A percentile compares a stretch with the other conserved stretches of the same genome.
Evolutionary conservation across 2,329 filamentous ascomycete genomes (phyloP).

Genomic region (Fulvia fulva): DNA sequence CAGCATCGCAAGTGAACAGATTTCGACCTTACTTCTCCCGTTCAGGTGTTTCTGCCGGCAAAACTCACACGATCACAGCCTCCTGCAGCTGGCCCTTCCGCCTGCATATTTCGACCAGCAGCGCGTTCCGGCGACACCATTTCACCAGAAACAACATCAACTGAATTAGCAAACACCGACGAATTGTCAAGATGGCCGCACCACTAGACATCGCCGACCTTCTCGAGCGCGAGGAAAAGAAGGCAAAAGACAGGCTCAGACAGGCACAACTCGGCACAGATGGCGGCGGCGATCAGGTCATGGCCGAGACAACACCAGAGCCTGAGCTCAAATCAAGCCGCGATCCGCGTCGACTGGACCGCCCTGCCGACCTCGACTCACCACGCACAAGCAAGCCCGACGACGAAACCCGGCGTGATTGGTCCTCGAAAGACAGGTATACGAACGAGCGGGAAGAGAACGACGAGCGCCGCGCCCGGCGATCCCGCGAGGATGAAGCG

Average conservation of each 20-base stretch:
- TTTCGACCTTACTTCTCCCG: background rate
- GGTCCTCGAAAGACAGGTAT: slow-evolving; percentile 24
- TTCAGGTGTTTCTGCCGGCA: background rate
- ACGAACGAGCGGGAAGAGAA: slow-evolving; percentile 34
- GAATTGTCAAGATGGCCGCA: slow-evolving; percentile 10
- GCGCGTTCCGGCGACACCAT: background rate
- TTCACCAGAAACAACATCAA: background rate
- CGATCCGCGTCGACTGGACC: slow-evolving; percentile 15
- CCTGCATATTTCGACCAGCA: background rate
- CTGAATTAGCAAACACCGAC: slow-evolving; percentile 15
- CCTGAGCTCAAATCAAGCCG: background rate
- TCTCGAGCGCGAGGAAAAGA: slow-evolving; percentile 29
- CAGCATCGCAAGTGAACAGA: background rate
- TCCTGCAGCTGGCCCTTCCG: background rate
- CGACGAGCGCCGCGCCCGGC: slow-evolving; percentile 33
- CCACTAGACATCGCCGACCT: slow-evolving; percentile 26
- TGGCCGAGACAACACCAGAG: slow-evolving; percentile 9
- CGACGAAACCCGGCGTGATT: slow-evolving; percentile 5
- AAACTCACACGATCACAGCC: background rate
- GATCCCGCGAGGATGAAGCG: slow-evolving; percentile 29
- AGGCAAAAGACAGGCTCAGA: slow-evolving; percentile 18
- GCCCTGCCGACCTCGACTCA: slow-evolving; percentile 3
- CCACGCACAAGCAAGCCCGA: slow-evolving; percentile 6
- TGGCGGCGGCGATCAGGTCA: slow-evolving; percentile 12
- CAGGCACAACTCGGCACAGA: slow-evolving; percentile 12